Evolutionary conservation across 306 rosid species (phyloP).

Genomic region (Prunus davidiana): DNA sequence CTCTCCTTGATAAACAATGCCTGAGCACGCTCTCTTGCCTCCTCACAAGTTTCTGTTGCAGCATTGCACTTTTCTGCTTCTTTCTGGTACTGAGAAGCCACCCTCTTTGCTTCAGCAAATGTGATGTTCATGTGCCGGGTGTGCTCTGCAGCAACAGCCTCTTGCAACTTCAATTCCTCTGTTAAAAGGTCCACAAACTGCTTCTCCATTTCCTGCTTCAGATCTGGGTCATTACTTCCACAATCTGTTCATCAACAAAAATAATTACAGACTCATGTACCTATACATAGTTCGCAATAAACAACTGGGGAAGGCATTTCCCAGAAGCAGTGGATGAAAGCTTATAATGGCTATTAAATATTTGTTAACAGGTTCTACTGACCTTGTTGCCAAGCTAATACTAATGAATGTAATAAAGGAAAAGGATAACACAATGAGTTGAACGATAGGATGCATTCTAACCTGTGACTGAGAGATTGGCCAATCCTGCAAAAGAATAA

Average conservation of each 20-base stretch:
- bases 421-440: neutral
- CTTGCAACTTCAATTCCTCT: constrained; percentile 88
- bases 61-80: constrained; percentile 94
- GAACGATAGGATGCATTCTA: constrained; percentile 31
- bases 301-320: constrained; percentile 5
- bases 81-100: constrained; percentile 88
- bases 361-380: neutral
- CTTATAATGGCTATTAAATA: neutral
- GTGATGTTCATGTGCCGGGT: constrained; percentile 80
- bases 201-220: constrained; percentile 95
- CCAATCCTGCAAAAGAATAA: constrained; percentile 57
- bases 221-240: constrained; percentile 82
- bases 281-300: neutral
- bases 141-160: constrained; percentile 69
- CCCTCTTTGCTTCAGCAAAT: constrained; percentile 77
- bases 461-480: constrained; percentile 93
- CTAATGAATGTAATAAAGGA: neutral
- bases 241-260: constrained; percentile 59
- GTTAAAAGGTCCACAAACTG: constrained; percentile 88
- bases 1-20: constrained; percentile 75
- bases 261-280: constrained; percentile 6
- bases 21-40: constrained; percentile 75
- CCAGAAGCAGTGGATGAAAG: neutral
- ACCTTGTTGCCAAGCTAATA: neutral
- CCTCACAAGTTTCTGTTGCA: constrained; percentile 95